Conservation (phyloP, 306 rosid species). For the Cicer arietinum region DNA sequence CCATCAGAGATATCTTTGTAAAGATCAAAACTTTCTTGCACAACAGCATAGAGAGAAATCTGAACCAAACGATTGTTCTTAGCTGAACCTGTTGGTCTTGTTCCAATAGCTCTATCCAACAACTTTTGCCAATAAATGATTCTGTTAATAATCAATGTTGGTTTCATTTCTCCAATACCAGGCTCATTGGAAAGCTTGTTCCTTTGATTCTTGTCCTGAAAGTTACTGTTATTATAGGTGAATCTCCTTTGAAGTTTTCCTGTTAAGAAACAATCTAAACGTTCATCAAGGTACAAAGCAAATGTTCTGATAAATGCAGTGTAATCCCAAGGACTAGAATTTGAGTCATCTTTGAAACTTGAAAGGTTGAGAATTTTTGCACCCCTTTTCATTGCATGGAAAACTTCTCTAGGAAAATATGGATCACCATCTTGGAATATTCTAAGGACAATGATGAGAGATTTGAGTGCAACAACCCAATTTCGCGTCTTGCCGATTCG, state of each 20-base stretch:
- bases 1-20: constrained; percentile 78
- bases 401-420: constrained; percentile 74
- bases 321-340: constrained; percentile 79
- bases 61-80: constrained; percentile 56
- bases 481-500: constrained; percentile 66
- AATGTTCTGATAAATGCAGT: constrained; percentile 71
- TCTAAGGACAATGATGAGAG: constrained; percentile 73
- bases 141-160: constrained; percentile 62
- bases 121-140: constrained; percentile 72
- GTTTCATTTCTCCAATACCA: constrained; percentile 69
- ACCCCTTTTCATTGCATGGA: constrained; percentile 76
- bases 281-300: constrained; percentile 81
- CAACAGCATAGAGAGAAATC: constrained; percentile 64
- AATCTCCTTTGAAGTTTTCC: constrained; percentile 78
- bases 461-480: constrained; percentile 86
- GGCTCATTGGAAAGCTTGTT: constrained; percentile 39
- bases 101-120: constrained; percentile 72
- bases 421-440: constrained; percentile 90
- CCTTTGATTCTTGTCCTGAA: constrained; percentile 22
- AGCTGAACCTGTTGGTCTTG: constrained; percentile 70
- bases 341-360: constrained; percentile 72
- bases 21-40: constrained; percentile 80
- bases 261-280: constrained; percentile 74
- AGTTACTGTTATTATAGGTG: constrained; percentile 29
- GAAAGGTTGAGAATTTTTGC: constrained; percentile 80